Base-by-base conservation (phyloP, 2,329 filamentous ascomycete species). In the Leptographium wingfieldii region DNA sequence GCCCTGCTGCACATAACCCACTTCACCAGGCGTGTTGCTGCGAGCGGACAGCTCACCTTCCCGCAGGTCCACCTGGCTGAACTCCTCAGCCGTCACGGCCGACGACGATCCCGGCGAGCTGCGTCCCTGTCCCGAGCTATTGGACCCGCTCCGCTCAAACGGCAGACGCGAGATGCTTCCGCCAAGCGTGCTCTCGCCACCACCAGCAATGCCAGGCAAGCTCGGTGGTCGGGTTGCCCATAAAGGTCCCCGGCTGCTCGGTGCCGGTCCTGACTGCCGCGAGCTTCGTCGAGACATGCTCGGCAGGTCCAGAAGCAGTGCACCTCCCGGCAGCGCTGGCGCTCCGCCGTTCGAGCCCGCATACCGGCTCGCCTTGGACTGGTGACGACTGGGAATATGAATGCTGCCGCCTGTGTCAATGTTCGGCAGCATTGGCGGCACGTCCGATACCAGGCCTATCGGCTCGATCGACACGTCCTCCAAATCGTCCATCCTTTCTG, bases 251-350 rank as follows among this genome's bases (percentile, higher is more conserved):
- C 46, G 53, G 53, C 33, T 31, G 14, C 9, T 19, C 7, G 46
- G 38, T 4, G 19, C 31, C 10, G 19, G 29, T 9, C 35, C 14
- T 5, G 58, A 49, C 61, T 86, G 79, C 68, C 84, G 84, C 0
- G 88, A 91, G 68, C 86, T 90, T 72, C 86, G 90, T 35, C 87
- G 79, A 2, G 88, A 87, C 38, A 91, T 80, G 9, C 43, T 55
- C 1, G 62, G 61, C 4, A 62, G 46, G 6, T 62, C 57, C 19
- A 51, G 12, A 33, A 62, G 38, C 19, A 60, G 43, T 6, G 60
- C 59, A n/a, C 55, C 62, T 16, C 49, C 16, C 79, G 25, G 67
- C 60, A 67, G 73, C 62, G 63, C 70, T 19, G 69, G 71, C 57
- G 73, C 35, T 56, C 67, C 64, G n/a, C 67, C 61, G 57, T 66